Base-by-base conservation (phyloP, 1,284 basidiomycete species). In the Kwoniella shivajii region DNA sequence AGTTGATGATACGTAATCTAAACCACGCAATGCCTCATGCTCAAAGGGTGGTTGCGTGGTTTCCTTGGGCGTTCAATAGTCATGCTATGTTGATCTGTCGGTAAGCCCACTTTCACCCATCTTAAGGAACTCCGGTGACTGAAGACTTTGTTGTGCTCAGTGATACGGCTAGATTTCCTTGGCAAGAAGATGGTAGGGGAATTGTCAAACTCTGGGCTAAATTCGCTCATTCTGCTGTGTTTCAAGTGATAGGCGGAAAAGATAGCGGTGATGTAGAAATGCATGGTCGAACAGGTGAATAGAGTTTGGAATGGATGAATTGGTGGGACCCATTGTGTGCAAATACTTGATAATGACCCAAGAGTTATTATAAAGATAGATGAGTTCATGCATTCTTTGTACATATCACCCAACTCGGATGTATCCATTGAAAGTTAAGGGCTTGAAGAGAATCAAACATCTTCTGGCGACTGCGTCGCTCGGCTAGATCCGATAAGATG, bases 1-100 rank as follows among this genome's bases (percentile, higher is more conserved):
- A 61, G 29, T n/a, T 27, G 18, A 76, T 76, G 65, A 55, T 71
- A 4, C 26, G 44, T 13, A 60, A 68, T 42, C 47, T 76, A 20
- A 61, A 67, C 27, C 27, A 34, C 20, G 48, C 53, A 0, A 57
- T 74, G 20, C 71, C 70, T 14, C 63, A 71, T 37, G 60, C 71
- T 14, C 61, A 75, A 56, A 60, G 71, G 38, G 55, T 76, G 18
- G 56, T 73, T 13, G 64, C 67, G 10, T 76, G 73, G 73, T 76
- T 72, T 54, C 74, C 73, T 0, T 65, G 62, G 58, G 69, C 59
- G n/a, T 75, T 65, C 55, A 76, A 76, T 46, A 53, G 65, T 14
- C 74, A 76, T 59, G 73, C 68, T 1, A 65, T 67, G 54, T 52
- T 76, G 31, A 66, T 76, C 30, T 71, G 69, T 30, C 59, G 73